Conservation (phyloP, 352 stramenopile genomes). For the Albugo candida region DNA sequence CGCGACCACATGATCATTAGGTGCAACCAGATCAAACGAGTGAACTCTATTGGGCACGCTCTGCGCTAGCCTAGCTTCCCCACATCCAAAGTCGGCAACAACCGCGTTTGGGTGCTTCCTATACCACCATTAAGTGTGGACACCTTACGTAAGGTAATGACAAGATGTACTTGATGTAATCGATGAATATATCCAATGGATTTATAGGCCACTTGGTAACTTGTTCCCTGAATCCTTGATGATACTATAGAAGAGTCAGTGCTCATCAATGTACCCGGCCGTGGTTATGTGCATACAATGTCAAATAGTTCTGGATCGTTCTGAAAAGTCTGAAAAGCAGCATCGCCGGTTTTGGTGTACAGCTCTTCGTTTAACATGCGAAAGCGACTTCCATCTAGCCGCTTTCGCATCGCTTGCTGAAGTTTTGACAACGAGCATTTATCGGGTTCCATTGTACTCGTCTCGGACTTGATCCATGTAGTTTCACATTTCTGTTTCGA, state of each 20-base stretch:
- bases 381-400: conserved; percentile 89
- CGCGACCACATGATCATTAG: conserved; percentile 81
- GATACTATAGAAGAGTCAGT: conserved; percentile 62
- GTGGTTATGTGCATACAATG: conserved; percentile 16
- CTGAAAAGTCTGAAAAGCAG: conserved; percentile 85
- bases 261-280: background rate
- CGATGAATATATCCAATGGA: conserved; percentile 92
- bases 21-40: conserved; percentile 95
- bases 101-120: conserved; percentile 48
- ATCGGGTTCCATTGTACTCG: too few species aligned
- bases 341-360: conserved; percentile 88
- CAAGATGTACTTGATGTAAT: conserved; percentile 71
- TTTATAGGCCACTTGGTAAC: conserved; percentile 93
- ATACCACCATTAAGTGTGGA: conserved; percentile 1
- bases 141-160: background rate
- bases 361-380: conserved; percentile 97
- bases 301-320: conserved; percentile 91
- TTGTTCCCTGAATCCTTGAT: conserved; percentile 96
- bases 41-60: conserved; percentile 83
- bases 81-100: conserved; percentile 97
- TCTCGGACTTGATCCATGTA: too few species aligned
- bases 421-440: too few species aligned
- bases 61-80: conserved; percentile 87
- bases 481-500: too few species aligned
- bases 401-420: conserved; percentile 48